These are phyloP conservation scores for Diplocarpon mali DNA, from an alignment of 2,329 filamentous ascomycete species.

Conservation along the genomic window DNA sequence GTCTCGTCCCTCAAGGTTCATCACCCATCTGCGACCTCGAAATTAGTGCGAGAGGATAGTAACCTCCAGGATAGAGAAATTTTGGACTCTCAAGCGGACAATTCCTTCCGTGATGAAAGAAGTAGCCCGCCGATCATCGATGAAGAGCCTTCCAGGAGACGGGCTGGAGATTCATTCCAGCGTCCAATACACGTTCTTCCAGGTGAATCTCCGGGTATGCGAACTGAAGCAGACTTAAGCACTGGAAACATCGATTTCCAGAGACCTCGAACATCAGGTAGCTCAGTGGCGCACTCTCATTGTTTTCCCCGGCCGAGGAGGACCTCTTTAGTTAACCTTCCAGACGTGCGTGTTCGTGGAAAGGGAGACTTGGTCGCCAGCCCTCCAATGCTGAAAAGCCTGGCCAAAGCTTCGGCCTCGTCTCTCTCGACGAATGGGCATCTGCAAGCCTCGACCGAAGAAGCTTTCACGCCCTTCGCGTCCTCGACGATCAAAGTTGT, in stretches of 20 bases:
- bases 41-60: not conserved
- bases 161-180: not conserved
- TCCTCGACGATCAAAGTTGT: not conserved
- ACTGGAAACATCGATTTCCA: not conserved
- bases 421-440: not conserved
- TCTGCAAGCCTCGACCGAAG: not conserved
- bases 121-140: not conserved
- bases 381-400: not conserved
- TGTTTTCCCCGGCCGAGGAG: not conserved
- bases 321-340: not conserved
- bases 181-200: not conserved
- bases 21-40: constrained; percentile 10
- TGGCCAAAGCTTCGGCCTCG: not conserved
- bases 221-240: not conserved
- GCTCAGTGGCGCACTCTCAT: not conserved
- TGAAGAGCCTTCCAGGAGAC: not conserved
- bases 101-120: not conserved
- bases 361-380: not conserved
- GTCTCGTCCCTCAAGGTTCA: constrained; percentile 18
- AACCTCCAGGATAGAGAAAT: constrained; percentile 4
- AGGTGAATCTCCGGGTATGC: not conserved
- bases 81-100: not conserved
- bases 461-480: not conserved
- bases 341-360: not conserved
- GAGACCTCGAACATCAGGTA: not conserved